Base-by-base conservation (phyloP, 2,329 filamentous ascomycete genomes). In the Cladophialophora carrionii region DNA sequence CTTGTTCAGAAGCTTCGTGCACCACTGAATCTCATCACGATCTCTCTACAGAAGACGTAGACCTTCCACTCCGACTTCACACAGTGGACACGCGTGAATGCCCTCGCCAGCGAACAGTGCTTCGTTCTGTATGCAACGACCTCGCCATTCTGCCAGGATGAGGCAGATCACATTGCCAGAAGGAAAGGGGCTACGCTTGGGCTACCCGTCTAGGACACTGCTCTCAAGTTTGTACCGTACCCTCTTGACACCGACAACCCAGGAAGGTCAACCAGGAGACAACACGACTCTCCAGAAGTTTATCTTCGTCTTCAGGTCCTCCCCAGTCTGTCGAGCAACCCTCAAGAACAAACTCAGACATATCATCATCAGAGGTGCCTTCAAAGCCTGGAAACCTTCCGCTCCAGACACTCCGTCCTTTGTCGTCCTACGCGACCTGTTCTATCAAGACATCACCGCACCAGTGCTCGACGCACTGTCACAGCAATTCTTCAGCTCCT, bases 271-370 rank as follows among this genome's bases (percentile, higher is more conserved):
- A 43, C 17, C 43, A 58, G 1, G n/a, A 20, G 14, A 17, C 26
- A 31, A 46, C 56, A 49, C 24, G 3, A 34, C 26, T 12, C 31
- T 58, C 41, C 26, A 58, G 29, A 31, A 17, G 12, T 52, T 60
- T 46, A 32, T 60, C 57, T 41, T 20, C 32, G 46, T 41, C 20
- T 60, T 60, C 57, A 51, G 14, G 14, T 60, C 57, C 17, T 51
- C 57, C 41, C 17, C 46, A 4, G 46, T 51, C 37, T 58, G 41
- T n/a, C 26, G 56, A 20, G 20, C 46, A 20, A 58, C 56, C 20
- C 41, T 58, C 41, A 58, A 58, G 56, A 12, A 58, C 56, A 49
- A 46, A 58, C 56, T 58, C 41, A 58, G 56, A 58, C 41, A 58
- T 7, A 58, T 58, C 41, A 46, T 58, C 24, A 46, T 58, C 56